These are phyloP conservation scores for Calocybe gambosa DNA, from an alignment of 1,284 basidiomycete species.

Conservation along the genomic window DNA sequence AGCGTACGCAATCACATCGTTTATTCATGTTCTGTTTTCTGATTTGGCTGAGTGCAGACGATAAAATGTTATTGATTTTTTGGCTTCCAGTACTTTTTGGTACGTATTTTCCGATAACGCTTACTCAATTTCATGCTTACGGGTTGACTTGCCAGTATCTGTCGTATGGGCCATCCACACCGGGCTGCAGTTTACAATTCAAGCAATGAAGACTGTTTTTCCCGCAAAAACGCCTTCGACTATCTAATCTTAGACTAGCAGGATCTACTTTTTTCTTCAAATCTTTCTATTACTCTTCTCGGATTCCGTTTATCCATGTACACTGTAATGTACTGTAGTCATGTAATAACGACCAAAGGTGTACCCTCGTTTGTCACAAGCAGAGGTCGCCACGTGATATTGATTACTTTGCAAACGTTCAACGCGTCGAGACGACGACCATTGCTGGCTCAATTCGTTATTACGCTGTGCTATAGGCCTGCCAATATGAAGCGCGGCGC, in stretches of 20 bases:
- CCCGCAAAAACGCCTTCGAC: constrained; percentile 35
- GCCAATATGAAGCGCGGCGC: constrained; percentile 65
- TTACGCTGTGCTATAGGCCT: not conserved
- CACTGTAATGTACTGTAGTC: not conserved
- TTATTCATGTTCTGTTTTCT: constrained; percentile 6
- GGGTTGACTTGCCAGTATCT: constrained; percentile 43
- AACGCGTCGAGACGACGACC: not conserved
- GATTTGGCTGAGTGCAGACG: constrained; percentile 45
- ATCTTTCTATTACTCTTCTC: constrained; percentile 6
- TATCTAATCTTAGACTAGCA: constrained; percentile 9
- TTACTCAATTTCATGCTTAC: constrained; percentile 1
- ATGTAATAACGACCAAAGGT: not conserved
- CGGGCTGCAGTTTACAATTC: constrained; percentile 50
- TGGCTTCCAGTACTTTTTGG: constrained; percentile 88
- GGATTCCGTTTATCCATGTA: not conserved
- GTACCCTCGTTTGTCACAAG: too few species aligned
- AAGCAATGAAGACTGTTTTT: constrained; percentile 45
- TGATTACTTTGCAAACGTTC: not conserved
- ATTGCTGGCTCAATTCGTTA: too few species aligned
- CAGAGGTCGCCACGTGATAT: constrained; percentile 4
- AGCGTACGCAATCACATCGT: constrained; percentile 46
- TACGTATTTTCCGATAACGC: constrained; percentile 35
- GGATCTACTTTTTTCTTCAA: constrained; percentile 6
- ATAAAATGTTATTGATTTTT: constrained; percentile 89
- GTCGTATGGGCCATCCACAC: constrained; percentile 61